Conservation (phyloP, 1,139 yeast species). For the Candida pseudoviswanathii region DNA sequence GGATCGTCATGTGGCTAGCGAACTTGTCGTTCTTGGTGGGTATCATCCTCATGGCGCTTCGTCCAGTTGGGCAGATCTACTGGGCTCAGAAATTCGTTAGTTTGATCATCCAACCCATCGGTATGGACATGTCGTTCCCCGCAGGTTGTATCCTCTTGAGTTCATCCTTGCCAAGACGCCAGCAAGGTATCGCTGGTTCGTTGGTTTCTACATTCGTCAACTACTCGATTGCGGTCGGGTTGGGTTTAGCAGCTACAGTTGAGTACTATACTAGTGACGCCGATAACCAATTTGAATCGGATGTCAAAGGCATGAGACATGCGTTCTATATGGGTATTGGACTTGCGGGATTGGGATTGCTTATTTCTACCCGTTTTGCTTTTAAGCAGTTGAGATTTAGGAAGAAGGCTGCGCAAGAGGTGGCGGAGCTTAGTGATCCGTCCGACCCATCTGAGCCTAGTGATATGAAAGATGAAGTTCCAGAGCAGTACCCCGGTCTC, state of each 20-base stretch:
- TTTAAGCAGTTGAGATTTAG: conserved; percentile 14
- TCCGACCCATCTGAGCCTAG: background rate
- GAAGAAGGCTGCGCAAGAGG: background rate
- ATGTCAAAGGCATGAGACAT: conserved; percentile 39
- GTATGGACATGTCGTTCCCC: conserved; percentile 70
- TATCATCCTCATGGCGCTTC: conserved; percentile 42
- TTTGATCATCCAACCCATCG: conserved; percentile 50
- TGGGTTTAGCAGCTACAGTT: conserved; percentile 68
- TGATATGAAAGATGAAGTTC: too few species aligned
- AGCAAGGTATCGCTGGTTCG: conserved; percentile 70
- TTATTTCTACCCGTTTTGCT: conserved; percentile 25
- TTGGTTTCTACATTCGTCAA: conserved; percentile 62
- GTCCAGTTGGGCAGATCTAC: conserved; percentile 48
- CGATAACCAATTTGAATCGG: conserved; percentile 24
- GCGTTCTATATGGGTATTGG: conserved; percentile 57
- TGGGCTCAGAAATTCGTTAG: conserved; percentile 59
- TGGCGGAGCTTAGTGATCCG: background rate
- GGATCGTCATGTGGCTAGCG: conserved; percentile 46
- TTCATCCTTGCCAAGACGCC: conserved; percentile 49
- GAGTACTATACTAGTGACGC: conserved; percentile 44
- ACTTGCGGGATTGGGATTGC: conserved; percentile 47
- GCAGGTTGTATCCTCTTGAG: conserved; percentile 58
- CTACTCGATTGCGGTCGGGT: conserved; percentile 63
- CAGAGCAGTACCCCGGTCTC: conserved; percentile 3
- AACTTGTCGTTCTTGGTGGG: conserved; percentile 48